Evolutionary conservation across 2,329 filamentous ascomycete species (phyloP).

Genomic region (Aureobasidium uvarum): DNA sequence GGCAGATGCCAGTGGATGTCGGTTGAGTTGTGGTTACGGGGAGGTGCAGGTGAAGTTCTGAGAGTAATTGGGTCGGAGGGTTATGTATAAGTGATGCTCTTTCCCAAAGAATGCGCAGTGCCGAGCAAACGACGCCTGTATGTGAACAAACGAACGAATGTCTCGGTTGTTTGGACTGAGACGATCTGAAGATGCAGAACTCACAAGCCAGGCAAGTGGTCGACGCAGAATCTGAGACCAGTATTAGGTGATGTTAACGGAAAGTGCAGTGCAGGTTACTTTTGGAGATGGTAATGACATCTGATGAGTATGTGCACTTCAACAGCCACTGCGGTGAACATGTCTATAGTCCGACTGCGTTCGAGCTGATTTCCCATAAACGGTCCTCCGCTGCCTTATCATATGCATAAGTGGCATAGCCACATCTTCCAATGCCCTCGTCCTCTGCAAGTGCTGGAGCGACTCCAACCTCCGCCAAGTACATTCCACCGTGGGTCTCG

Average conservation of each 20-base stretch:
- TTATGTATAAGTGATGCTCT: neutral
- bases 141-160: neutral
- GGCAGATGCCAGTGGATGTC: neutral
- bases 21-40: neutral
- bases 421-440: constrained; percentile 30
- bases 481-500: constrained; percentile 50
- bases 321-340: neutral
- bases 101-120: neutral
- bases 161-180: neutral
- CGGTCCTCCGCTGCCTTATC: constrained; percentile 42
- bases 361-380: constrained; percentile 45
- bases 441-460: constrained; percentile 35
- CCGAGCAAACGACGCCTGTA: neutral
- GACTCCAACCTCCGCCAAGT: constrained; percentile 46
- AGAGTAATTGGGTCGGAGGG: neutral
- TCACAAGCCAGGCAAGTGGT: neutral
- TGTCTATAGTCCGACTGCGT: constrained; percentile 32
- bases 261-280: neutral
- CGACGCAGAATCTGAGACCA: too few relatives aligned
- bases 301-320: neutral
- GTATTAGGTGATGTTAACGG: neutral
- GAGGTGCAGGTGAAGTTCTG: neutral
- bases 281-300: neutral
- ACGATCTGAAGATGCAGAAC: neutral
- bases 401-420: constrained; percentile 41